Conservation (phyloP, 306 rosid species). For the Rosa multiflora region DNA sequence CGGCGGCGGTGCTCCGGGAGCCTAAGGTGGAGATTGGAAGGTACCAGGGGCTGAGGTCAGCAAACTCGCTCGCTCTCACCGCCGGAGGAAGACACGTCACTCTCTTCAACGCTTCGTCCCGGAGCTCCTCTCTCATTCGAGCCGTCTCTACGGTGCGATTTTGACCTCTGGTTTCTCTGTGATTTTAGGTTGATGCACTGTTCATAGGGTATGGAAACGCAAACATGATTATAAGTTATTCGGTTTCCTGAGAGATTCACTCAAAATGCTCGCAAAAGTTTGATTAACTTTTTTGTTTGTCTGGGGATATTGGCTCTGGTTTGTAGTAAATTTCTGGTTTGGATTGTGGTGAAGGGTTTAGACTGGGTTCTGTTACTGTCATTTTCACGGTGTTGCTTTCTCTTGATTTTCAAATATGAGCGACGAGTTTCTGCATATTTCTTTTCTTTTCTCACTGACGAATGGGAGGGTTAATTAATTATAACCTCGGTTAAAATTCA, state of each 20-base stretch:
- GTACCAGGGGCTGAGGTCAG: slow-evolving; percentile 58
- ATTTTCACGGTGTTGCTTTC: neutral
- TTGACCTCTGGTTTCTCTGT: neutral
- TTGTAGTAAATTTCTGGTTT: neutral
- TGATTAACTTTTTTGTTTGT: neutral
- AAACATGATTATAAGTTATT: neutral
- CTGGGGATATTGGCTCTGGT: neutral
- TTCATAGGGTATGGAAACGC: neutral
- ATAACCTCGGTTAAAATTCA: neutral
- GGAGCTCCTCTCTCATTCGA: slow-evolving; percentile 44
- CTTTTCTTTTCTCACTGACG: neutral
- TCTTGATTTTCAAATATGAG: neutral
- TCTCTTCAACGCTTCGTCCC: slow-evolving; percentile 37
- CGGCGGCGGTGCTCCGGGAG: slow-evolving; percentile 52
- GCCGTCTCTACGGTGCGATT: slow-evolving; percentile 76
- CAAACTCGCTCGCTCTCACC: slow-evolving; percentile 46
- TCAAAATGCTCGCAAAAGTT: neutral
- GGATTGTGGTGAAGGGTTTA: neutral
- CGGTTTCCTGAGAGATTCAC: neutral
- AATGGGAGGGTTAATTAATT: neutral
- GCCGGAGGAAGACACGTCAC: slow-evolving; percentile 28
- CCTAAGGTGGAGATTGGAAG: slow-evolving; percentile 57
- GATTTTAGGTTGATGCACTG: slow-evolving; percentile 2
- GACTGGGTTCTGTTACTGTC: neutral
- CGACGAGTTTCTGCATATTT: neutral